phyloP scores from a whole-genome alignment of 2,329 filamentous ascomycete species.

The Microdochium paspali region DNA sequence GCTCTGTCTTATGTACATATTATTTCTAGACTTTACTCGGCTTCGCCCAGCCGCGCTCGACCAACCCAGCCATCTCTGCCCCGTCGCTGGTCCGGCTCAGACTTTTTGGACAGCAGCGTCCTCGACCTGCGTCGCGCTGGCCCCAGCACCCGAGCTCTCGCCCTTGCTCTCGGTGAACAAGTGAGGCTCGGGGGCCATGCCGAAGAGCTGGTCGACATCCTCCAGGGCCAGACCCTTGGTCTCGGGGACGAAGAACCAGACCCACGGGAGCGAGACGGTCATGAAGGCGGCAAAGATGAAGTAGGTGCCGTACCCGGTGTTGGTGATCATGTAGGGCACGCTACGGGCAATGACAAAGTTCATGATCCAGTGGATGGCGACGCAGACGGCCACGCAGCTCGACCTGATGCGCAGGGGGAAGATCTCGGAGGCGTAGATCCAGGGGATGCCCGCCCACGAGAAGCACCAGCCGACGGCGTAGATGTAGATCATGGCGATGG shows the following conservation, averaged over 20 bases:
- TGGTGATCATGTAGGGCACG: conserved; percentile 23
- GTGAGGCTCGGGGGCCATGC: not conserved
- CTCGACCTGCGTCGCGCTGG: not conserved
- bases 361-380: not conserved
- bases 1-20: no score
- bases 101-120: not conserved
- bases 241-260: conserved; percentile 38
- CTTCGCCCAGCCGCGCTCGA: no score
- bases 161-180: not conserved
- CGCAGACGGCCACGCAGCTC: not conserved
- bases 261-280: conserved; percentile 25
- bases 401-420: not conserved
- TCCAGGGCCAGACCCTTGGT: conserved; percentile 41
- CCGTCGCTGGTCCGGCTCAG: no score
- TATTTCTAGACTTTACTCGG: no score
- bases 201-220: conserved; percentile 38
- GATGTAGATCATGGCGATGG: conserved; percentile 1
- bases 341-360: conserved; percentile 12
- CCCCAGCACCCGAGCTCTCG: not conserved
- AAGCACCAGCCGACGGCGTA: not conserved
- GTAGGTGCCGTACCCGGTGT: conserved; percentile 25
- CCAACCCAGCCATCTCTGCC: no score
- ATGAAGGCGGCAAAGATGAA: conserved; percentile 23
- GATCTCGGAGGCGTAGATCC: conserved; percentile 1
- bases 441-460: not conserved